Percentiles rank a stretch among this genome's conserved stretches.
phyloP scores from a whole-genome alignment of 176 grass and related monocot genomes.

The Aegilops sharonensis region DNA sequence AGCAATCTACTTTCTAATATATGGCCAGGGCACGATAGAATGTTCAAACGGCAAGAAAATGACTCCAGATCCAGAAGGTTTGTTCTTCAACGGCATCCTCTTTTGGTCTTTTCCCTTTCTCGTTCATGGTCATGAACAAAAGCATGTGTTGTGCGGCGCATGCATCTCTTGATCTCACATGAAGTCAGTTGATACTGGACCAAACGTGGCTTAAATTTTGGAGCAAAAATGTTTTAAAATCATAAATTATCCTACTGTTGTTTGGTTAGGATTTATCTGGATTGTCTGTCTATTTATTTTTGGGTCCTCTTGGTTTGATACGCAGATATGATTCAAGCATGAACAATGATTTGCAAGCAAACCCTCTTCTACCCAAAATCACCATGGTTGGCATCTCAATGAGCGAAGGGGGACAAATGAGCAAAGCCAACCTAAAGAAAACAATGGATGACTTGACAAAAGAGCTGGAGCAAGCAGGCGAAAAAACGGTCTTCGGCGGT shows the following conservation, averaged over 20 bases:
- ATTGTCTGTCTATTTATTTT: slow-evolving; percentile 19
- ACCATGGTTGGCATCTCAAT: slow-evolving; percentile 93
- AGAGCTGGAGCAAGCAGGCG: slow-evolving; percentile 70
- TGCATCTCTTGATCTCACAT: neutral
- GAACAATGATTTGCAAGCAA: slow-evolving; percentile 38
- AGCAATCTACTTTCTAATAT: slow-evolving; percentile 66
- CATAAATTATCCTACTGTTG: neutral
- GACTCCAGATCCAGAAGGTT: slow-evolving; percentile 36
- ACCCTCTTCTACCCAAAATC: slow-evolving; percentile 84
- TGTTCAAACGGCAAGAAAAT: slow-evolving; percentile 35
- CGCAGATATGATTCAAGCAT: slow-evolving; percentile 30
- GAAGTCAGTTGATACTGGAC: slow-evolving; percentile 10
- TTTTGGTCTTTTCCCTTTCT: neutral
- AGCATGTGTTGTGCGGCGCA: neutral
- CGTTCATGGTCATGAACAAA: neutral
- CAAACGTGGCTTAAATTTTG: neutral
- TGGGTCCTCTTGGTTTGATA: slow-evolving; percentile 4
- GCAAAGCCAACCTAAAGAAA: slow-evolving; percentile 75
- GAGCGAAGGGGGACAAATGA: slow-evolving; percentile 73
- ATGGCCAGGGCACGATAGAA: slow-evolving; percentile 51
- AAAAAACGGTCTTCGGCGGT: slow-evolving; percentile 42
- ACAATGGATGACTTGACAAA: slow-evolving; percentile 85
- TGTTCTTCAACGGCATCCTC: neutral
- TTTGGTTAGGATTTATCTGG: neutral
- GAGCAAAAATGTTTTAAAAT: neutral